These are phyloP conservation scores for Amphicarpaea edgeworthii DNA, from an alignment of 306 rosid genomes.

Conservation along the genomic window DNA sequence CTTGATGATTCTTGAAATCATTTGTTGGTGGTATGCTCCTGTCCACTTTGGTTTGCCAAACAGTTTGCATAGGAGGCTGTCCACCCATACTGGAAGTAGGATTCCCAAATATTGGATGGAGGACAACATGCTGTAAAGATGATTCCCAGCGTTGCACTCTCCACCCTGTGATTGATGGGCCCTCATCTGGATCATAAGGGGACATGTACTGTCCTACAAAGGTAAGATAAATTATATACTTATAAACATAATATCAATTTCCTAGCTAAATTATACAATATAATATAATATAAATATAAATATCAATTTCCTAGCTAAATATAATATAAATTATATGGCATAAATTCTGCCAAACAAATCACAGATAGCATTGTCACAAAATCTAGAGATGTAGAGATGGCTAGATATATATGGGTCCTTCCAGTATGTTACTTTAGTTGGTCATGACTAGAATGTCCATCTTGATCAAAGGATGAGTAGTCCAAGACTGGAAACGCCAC, in stretches of 20 bases:
- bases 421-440: conserved; percentile 19
- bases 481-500: conserved; percentile 9
- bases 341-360: conserved; percentile 16
- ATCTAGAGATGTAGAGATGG: conserved; percentile 25
- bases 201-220: conserved; percentile 98
- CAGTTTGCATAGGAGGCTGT: conserved; percentile 98
- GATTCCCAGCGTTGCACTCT: conserved; percentile 99
- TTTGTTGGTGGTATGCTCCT: conserved; percentile 84
- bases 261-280: no score
- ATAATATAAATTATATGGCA: no score
- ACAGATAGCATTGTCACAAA: conserved; percentile 12
- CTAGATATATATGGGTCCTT: neutral
- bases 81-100: conserved; percentile 96
- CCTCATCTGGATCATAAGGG: conserved; percentile 99
- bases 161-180: conserved; percentile 98
- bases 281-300: no score
- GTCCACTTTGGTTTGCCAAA: conserved; percentile 97
- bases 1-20: conserved; percentile 84
- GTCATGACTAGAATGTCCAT: conserved; percentile 29
- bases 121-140: conserved; percentile 90
- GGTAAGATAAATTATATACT: conserved; percentile 31
- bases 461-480: conserved; percentile 25
- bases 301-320: no score
- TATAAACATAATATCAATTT: conserved; percentile 5
- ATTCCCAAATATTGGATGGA: conserved; percentile 96